These are phyloP conservation scores for Neoascochyta sp. DNA, from an alignment of 2,329 filamentous ascomycete species.

Conservation along the genomic window DNA sequence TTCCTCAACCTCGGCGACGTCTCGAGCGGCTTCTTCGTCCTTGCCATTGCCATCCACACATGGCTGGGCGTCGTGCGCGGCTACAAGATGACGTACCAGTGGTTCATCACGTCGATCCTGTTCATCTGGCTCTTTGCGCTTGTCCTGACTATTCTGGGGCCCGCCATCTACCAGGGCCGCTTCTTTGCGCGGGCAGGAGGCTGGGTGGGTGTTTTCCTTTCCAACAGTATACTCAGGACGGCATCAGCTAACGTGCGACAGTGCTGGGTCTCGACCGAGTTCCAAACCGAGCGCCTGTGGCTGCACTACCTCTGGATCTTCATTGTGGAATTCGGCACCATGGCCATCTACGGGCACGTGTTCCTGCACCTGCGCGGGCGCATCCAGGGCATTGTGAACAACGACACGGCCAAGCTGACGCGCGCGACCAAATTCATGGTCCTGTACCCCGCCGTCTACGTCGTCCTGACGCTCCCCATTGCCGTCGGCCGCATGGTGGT, in stretches of 20 bases:
- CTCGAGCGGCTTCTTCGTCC: conserved; percentile 51
- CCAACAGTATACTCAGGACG: background rate
- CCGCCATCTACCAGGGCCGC: conserved; percentile 40
- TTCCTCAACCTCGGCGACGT: conserved; percentile 53
- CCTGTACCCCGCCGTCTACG: conserved; percentile 62
- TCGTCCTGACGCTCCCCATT: conserved; percentile 63
- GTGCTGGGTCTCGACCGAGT: conserved; percentile 50
- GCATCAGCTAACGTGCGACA: conserved; percentile 18
- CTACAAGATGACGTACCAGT: conserved; percentile 44
- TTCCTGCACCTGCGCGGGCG: conserved; percentile 49
- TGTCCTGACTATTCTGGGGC: conserved; percentile 47
- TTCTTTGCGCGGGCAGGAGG: conserved; percentile 50
- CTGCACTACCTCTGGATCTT: conserved; percentile 56
- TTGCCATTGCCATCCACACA: conserved; percentile 54
- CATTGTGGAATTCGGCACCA: conserved; percentile 50
- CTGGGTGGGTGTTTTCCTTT: conserved; percentile 42
- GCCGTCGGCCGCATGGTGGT: conserved; percentile 45
- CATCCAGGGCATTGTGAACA: conserved; percentile 38
- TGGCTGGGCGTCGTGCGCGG: conserved; percentile 49
- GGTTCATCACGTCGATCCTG: conserved; percentile 45
- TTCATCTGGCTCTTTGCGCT: conserved; percentile 47
- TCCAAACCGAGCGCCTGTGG: conserved; percentile 47
- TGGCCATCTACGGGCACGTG: conserved; percentile 48
- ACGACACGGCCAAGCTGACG: conserved; percentile 34
- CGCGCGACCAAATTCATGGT: conserved; percentile 56